Percentiles rank a stretch among this genome's conserved stretches.
Conservation (phyloP, 345 rosid genomes). For the Eucalyptus grandis region DNA sequence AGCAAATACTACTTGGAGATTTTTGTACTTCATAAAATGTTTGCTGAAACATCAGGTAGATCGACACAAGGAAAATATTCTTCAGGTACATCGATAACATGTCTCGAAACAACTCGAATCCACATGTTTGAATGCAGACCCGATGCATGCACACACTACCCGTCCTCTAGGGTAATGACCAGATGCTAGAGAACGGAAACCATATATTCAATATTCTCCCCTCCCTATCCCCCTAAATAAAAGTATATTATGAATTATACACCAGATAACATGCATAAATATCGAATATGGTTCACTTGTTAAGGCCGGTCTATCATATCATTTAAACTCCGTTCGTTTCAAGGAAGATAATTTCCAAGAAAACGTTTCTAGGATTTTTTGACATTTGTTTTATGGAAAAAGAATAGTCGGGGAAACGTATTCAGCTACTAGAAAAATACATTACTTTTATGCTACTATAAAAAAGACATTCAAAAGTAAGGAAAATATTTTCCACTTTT, state of each 20-base stretch:
- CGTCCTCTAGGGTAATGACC: neutral
- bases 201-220: neutral
- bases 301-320: too few relatives aligned
- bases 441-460: fast-evolving
- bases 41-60: neutral
- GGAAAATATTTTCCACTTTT: too few relatives aligned
- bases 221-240: too few relatives aligned
- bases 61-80: neutral
- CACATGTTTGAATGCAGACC: neutral
- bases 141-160: neutral
- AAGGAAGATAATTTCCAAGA: too few relatives aligned
- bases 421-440: fast-evolving
- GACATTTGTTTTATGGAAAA: fast-evolving
- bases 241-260: too few relatives aligned
- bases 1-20: neutral
- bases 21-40: neutral
- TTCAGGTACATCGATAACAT: neutral
- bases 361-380: fast-evolving
- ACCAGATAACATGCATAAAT: too few relatives aligned
- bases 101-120: neutral
- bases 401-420: fast-evolving
- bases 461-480: too few relatives aligned
- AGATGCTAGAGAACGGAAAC: neutral
- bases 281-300: too few relatives aligned
- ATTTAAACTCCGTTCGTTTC: fast-evolving